These are phyloP conservation scores for Multifurca ochricompacta DNA, from an alignment of 768 basidiomycete species.

Conservation along the genomic window DNA sequence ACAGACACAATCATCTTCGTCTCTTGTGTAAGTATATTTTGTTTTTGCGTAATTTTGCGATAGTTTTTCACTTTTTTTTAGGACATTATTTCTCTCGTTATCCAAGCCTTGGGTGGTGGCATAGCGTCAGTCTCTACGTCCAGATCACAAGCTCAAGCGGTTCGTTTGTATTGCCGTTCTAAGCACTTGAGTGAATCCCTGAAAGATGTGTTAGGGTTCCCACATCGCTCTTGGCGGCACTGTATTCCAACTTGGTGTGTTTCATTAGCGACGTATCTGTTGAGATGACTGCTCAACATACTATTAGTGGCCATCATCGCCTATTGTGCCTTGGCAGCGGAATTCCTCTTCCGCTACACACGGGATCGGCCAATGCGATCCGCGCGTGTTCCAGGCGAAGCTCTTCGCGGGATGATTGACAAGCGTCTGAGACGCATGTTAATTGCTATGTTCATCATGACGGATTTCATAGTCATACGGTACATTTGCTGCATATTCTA, in stretches of 20 bases:
- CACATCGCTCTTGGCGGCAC: slow-evolving; percentile 16
- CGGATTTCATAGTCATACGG: slow-evolving; percentile 14
- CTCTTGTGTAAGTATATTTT: slow-evolving; percentile 6
- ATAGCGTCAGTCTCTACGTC: slow-evolving; percentile 1
- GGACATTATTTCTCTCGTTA: slow-evolving; percentile 15
- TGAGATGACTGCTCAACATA: not conserved
- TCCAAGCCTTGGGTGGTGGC: slow-evolving; percentile 15
- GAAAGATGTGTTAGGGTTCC: not conserved
- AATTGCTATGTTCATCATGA: slow-evolving; percentile 11
- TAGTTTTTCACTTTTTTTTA: not conserved
- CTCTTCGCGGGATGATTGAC: not conserved
- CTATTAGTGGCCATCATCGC: slow-evolving; percentile 8
- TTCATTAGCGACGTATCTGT: not conserved
- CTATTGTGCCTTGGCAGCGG: slow-evolving; percentile 8
- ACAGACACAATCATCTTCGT: slow-evolving; percentile 13
- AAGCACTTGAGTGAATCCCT: not conserved
- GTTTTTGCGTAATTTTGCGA: not conserved
- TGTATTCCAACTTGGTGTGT: slow-evolving; percentile 16
- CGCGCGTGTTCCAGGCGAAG: not conserved
- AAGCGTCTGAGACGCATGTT: slow-evolving; percentile 5
- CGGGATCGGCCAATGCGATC: slow-evolving; percentile 3
- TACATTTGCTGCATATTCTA: not conserved
- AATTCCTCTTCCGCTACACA: slow-evolving; percentile 10
- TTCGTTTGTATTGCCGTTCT: not conserved
- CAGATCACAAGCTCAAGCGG: not conserved